Conservation (phyloP, 306 rosid species). For the Vigna hirtella region DNA sequence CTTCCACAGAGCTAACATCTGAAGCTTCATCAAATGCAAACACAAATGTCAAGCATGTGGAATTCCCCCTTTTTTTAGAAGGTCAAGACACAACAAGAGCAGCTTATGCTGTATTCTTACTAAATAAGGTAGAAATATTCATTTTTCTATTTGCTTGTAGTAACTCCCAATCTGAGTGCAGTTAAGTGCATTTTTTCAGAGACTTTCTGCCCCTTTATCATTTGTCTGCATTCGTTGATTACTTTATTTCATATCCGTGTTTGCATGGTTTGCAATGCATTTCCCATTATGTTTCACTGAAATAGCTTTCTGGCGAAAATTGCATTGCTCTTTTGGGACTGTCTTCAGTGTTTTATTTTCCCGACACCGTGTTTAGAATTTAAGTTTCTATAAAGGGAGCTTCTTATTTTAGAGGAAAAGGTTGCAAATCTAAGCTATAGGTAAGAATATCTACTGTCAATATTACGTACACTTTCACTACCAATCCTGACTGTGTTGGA, state of each 20-base stretch:
- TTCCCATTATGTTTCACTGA: conserved; percentile 13
- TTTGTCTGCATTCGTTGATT: not conserved
- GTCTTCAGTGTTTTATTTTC: no score
- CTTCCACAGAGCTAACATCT: conserved; percentile 66
- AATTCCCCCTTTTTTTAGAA: conserved; percentile 90
- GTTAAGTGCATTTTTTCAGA: conserved; percentile 17
- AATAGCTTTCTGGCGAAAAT: not conserved
- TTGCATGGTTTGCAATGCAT: not conserved
- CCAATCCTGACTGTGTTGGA: no score
- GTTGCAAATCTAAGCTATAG: no score
- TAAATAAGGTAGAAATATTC: conserved; percentile 75
- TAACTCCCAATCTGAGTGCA: conserved; percentile 7
- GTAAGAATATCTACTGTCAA: no score
- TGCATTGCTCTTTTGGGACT: conserved; percentile 20
- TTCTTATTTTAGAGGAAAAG: no score
- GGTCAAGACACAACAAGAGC: conserved; percentile 98
- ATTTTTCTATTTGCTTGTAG: conserved; percentile 32
- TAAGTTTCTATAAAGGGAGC: no score
- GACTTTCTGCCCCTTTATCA: conserved; percentile 10
- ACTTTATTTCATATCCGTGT: not conserved
- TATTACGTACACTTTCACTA: no score
- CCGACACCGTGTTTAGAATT: no score
- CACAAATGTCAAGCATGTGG: conserved; percentile 63
- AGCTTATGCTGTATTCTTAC: conserved; percentile 89
- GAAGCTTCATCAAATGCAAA: conserved; percentile 59